Evolutionary conservation across 441 rosid genomes (phyloP).

Genomic region (Manihot esculenta): DNA sequence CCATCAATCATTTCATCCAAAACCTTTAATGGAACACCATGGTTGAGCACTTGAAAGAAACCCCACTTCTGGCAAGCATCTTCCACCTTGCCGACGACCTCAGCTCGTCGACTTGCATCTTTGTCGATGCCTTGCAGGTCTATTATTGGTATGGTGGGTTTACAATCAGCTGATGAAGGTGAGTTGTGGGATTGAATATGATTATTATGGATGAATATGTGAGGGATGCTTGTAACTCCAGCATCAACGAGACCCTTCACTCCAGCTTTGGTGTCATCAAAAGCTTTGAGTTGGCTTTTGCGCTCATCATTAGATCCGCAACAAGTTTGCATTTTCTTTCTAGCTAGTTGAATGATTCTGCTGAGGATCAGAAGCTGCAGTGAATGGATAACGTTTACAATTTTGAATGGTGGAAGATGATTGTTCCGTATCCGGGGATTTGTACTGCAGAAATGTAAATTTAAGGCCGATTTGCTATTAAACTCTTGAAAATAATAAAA

Average conservation of each 20-base stretch:
- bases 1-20: slow-evolving; percentile 21
- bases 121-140: slow-evolving; percentile 20
- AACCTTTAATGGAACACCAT: slow-evolving; percentile 5
- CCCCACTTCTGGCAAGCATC: slow-evolving; percentile 18
- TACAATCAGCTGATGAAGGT: background rate
- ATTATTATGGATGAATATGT: background rate
- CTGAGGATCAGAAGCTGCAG: too few relatives aligned
- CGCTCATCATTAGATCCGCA: background rate
- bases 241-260: background rate
- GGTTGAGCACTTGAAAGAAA: slow-evolving; percentile 27
- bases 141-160: slow-evolving; percentile 25
- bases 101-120: background rate
- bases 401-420: too few relatives aligned
- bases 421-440: too few relatives aligned
- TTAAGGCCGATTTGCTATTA: too few relatives aligned
- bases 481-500: too few relatives aligned
- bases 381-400: too few relatives aligned
- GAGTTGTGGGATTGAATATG: too few relatives aligned
- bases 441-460: too few relatives aligned
- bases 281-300: background rate
- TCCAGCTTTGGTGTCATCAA: background rate
- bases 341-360: too few relatives aligned
- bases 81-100: slow-evolving; percentile 7
- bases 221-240: background rate
- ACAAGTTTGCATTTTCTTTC: background rate